phyloP scores from a whole-genome alignment of 192 early-diverging fungal genomes.

The Backusella morwellensis region DNA sequence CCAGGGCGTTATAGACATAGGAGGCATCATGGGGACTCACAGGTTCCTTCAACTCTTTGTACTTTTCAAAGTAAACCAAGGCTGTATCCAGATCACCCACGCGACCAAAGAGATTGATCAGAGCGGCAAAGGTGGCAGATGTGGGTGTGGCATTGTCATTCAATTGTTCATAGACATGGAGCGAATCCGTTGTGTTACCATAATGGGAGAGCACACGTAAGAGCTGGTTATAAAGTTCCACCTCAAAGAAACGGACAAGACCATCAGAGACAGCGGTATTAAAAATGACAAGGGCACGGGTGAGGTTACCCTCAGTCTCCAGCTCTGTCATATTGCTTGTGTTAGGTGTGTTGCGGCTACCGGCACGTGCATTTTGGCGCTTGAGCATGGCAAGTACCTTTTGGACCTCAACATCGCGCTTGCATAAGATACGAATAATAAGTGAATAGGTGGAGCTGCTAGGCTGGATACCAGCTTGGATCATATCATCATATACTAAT shows the following conservation, averaged over 20 bases:
- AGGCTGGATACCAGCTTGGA: slow-evolving; percentile 8
- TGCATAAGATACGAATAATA: slow-evolving; percentile 31
- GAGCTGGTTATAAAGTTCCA: slow-evolving; percentile 36
- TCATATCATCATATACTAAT: slow-evolving; percentile 38
- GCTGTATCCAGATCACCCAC: slow-evolving; percentile 31
- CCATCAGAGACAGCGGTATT: slow-evolving; percentile 10
- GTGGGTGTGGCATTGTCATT: slow-evolving; percentile 29
- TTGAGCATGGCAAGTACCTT: slow-evolving; percentile 36
- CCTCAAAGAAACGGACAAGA: slow-evolving; percentile 25
- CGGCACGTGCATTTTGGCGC: slow-evolving; percentile 25
- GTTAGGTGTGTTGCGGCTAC: background rate
- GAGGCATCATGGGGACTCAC: slow-evolving; percentile 24
- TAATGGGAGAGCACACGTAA: slow-evolving; percentile 36
- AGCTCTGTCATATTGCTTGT: slow-evolving; percentile 19
- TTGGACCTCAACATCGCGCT: slow-evolving; percentile 39
- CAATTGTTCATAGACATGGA: slow-evolving; percentile 31
- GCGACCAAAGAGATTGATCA: slow-evolving; percentile 47
- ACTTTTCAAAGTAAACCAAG: slow-evolving; percentile 28
- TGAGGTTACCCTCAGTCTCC: slow-evolving; percentile 29
- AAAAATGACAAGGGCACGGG: slow-evolving; percentile 30
- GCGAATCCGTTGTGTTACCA: slow-evolving; percentile 25
- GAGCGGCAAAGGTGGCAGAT: slow-evolving; percentile 52
- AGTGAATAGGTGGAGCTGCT: slow-evolving; percentile 25
- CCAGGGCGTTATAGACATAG: slow-evolving; percentile 36
- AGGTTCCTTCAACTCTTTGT: slow-evolving; percentile 2